Evolutionary conservation across 31 red algal species (phyloP).

Genomic region (Endocladia muricata): DNA sequence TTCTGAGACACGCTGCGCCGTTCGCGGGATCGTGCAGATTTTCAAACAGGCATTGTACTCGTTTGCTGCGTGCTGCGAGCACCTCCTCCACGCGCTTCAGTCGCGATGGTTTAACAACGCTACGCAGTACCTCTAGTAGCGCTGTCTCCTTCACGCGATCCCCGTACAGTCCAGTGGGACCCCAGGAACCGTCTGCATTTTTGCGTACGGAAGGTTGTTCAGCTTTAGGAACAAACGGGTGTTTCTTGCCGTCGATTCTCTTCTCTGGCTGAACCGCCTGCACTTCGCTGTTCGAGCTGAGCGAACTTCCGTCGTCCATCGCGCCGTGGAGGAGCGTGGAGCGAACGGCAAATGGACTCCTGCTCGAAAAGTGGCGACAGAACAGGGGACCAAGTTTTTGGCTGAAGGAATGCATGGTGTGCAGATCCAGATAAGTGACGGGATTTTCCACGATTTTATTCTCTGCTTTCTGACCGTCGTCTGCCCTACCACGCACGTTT

Average conservation of each 20-base stretch:
- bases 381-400: too few relatives aligned
- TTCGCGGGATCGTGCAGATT: slow-evolving; percentile 89
- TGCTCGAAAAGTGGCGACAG: too few relatives aligned
- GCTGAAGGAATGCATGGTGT: too few relatives aligned
- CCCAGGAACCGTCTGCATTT: slow-evolving; percentile 62
- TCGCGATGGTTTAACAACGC: slow-evolving; percentile 62
- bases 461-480: too few relatives aligned
- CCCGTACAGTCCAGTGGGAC: slow-evolving; percentile 80
- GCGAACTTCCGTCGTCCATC: slow-evolving; percentile 7
- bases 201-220: slow-evolving; percentile 32
- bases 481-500: too few relatives aligned
- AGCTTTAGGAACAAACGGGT: slow-evolving; percentile 38
- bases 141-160: slow-evolving; percentile 65
- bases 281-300: not conserved
- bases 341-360: too few relatives aligned
- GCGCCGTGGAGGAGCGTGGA: too few relatives aligned
- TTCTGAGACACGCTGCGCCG: slow-evolving; percentile 85
- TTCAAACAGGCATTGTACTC: slow-evolving; percentile 87
- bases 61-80: slow-evolving; percentile 46
- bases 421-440: too few relatives aligned
- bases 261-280: slow-evolving; percentile 14
- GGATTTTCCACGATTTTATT: too few relatives aligned
- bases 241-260: slow-evolving; percentile 30
- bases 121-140: slow-evolving; percentile 67
- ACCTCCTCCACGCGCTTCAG: slow-evolving; percentile 82